Conservation (phyloP, 2,329 filamentous ascomycete genomes). For the Fusarium verticillioides region DNA sequence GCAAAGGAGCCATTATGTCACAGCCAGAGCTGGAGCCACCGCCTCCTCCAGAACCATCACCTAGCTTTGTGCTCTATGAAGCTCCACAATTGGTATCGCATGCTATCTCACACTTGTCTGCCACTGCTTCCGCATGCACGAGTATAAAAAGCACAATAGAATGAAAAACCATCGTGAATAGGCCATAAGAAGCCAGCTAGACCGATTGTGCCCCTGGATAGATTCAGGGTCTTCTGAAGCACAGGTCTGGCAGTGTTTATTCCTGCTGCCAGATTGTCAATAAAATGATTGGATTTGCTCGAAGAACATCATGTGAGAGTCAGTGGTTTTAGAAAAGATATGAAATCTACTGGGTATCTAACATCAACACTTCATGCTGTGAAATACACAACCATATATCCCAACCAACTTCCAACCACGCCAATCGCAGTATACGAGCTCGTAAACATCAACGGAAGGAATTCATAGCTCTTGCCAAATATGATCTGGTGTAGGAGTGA, state of each 20-base stretch:
- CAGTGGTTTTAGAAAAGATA: not conserved
- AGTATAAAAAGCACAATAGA: not conserved
- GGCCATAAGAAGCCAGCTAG: not conserved
- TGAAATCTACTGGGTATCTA: conserved; percentile 42
- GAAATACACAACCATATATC: conserved; percentile 94
- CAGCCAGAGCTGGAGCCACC: not conserved
- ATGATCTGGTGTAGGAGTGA: conserved; percentile 84
- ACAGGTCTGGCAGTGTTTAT: not conserved
- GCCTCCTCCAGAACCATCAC: conserved; percentile 38
- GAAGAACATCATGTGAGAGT: not conserved
- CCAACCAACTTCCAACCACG: conserved; percentile 95
- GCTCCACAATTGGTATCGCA: conserved; percentile 36
- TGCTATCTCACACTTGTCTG: not conserved
- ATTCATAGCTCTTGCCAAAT: conserved; percentile 86
- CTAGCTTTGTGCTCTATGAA: conserved; percentile 45
- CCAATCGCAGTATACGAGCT: conserved; percentile 94
- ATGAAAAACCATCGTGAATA: not conserved
- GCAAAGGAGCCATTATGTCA: not conserved
- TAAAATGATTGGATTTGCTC: too few species aligned
- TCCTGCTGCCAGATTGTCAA: too few species aligned
- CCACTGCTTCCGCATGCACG: not conserved
- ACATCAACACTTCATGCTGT: conserved; percentile 54
- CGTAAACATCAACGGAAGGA: conserved; percentile 95
- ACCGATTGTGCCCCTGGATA: not conserved
- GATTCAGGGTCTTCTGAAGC: not conserved